These are phyloP conservation scores for Saccharum spontaneum DNA, from an alignment of 176 grass and related monocot genomes.

Conservation along the genomic window DNA sequence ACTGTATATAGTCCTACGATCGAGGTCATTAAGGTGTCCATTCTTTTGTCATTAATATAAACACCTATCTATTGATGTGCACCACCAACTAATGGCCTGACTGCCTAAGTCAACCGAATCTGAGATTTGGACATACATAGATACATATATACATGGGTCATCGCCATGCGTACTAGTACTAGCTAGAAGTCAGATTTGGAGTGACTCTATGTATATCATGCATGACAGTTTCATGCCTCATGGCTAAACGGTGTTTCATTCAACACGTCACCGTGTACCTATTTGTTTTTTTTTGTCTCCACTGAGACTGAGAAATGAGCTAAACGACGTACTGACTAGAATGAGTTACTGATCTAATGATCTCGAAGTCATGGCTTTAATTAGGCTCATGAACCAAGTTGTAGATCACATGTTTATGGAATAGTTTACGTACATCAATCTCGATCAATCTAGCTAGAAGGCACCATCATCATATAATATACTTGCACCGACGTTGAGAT, in stretches of 20 bases:
- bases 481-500: constrained; percentile 32
- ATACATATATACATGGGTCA: too few relatives aligned
- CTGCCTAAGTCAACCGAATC: constrained; percentile 1
- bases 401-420: background rate
- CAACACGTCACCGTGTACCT: background rate
- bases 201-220: too few relatives aligned
- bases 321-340: background rate
- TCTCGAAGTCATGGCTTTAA: constrained; percentile 20
- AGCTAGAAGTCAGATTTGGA: too few relatives aligned
- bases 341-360: background rate
- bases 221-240: background rate
- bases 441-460: constrained; percentile 14
- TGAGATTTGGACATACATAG: background rate
- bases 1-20: background rate
- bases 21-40: background rate
- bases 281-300: background rate
- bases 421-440: constrained; percentile 10
- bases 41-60: background rate
- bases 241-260: background rate
- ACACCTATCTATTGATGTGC: background rate
- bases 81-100: too few relatives aligned
- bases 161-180: too few relatives aligned
- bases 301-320: background rate
- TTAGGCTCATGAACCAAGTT: constrained; percentile 28
- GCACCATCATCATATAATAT: background rate